Percentiles rank a stretch among this genome's conserved stretches.
These are phyloP conservation scores for Solanum sitiens DNA, from an alignment of 257 asterid genomes.

Conservation along the genomic window DNA sequence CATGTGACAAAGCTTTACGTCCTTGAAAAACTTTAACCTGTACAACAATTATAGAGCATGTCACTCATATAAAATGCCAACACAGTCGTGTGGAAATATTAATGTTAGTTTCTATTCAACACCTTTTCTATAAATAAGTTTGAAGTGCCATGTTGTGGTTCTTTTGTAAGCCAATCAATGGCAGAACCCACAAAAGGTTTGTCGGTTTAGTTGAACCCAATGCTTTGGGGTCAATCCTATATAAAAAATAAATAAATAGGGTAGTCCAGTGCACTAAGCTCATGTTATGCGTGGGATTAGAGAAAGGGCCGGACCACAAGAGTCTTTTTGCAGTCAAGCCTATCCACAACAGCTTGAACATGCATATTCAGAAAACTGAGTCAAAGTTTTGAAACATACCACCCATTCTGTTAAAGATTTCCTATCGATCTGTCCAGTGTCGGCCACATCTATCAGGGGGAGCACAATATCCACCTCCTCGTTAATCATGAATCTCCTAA, in stretches of 20 bases:
- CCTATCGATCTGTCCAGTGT: slow-evolving; percentile 53
- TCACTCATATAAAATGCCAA: neutral
- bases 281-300: neutral
- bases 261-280: neutral
- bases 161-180: neutral
- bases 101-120: neutral
- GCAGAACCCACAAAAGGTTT: neutral
- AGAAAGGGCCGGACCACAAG: neutral
- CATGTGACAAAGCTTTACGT: slow-evolving; percentile 84
- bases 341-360: neutral
- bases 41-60: neutral
- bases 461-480: slow-evolving; percentile 74
- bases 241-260: neutral
- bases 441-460: slow-evolving; percentile 61
- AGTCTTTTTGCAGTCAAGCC: neutral
- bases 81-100: neutral
- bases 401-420: slow-evolving; percentile 63
- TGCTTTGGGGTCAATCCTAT: neutral
- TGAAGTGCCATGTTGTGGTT: neutral
- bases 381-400: slow-evolving; percentile 30
- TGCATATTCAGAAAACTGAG: neutral
- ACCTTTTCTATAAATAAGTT: neutral
- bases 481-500: slow-evolving; percentile 69
- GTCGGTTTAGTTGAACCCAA: neutral
- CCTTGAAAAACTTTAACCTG: slow-evolving; percentile 85